Conservation (phyloP, 164 flowering plant genomes). For the Nymphaea colorata region DNA sequence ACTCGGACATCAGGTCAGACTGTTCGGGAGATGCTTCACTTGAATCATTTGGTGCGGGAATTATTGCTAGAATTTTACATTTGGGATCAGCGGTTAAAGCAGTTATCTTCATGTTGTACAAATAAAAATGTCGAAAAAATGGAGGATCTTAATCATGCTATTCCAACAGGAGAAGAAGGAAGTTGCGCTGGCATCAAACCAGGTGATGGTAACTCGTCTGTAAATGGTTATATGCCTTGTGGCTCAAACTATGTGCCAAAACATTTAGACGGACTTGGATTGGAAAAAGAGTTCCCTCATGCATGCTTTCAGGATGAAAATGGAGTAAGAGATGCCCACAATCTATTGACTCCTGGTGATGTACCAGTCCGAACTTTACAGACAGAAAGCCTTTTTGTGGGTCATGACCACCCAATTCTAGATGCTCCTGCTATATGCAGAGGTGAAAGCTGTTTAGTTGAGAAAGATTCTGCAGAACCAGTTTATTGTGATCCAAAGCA, state of each 20-base stretch:
- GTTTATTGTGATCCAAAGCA: neutral
- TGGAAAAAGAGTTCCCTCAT: neutral
- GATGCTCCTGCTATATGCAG: neutral
- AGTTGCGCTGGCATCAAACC: neutral
- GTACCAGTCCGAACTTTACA: neutral
- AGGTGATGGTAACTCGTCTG: neutral
- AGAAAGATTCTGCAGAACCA: neutral
- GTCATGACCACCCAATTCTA: too few relatives aligned
- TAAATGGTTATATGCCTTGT: neutral
- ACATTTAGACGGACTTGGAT: neutral
- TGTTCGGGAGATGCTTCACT: conserved; percentile 33
- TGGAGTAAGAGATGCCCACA: conserved; percentile 3
- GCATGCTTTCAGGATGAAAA: conserved; percentile 2
- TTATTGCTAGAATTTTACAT: conserved; percentile 57
- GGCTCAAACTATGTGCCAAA: neutral
- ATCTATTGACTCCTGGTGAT: conserved; percentile 1
- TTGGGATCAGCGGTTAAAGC: conserved; percentile 70
- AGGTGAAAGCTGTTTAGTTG: neutral
- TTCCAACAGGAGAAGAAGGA: neutral
- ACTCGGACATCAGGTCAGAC: conserved; percentile 23
- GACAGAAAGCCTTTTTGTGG: neutral
- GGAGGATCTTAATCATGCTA: neutral
- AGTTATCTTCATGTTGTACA: neutral
- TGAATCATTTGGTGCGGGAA: conserved; percentile 58
- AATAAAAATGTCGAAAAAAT: too few relatives aligned